phyloP scores from a whole-genome alignment of 805 yeast genomes.

The Kodamaea hsintzibuensis region DNA sequence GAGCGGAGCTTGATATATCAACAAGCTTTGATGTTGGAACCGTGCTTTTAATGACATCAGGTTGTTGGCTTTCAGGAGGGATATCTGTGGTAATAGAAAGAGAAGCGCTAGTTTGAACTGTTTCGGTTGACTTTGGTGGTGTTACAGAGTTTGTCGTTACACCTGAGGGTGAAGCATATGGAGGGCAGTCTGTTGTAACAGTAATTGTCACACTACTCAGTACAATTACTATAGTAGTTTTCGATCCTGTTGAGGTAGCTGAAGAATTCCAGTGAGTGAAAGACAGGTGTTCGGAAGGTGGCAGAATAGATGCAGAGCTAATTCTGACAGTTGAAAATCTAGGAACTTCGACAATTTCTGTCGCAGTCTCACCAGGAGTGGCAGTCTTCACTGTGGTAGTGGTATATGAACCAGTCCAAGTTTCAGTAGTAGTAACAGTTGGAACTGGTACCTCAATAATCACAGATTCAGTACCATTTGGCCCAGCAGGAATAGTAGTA shows the following conservation, averaged over 20 bases:
- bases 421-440: conserved; percentile 15
- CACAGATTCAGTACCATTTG: conserved; percentile 10
- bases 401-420: conserved; percentile 15
- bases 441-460: conserved; percentile 14
- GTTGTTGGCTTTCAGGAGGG: background rate
- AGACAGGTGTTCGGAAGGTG: background rate
- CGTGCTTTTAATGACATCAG: background rate
- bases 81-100: background rate
- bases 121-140: too few species aligned
- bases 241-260: background rate
- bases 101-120: background rate
- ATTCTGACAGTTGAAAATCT: background rate
- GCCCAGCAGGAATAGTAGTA: background rate
- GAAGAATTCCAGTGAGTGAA: background rate
- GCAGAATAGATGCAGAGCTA: background rate
- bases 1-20: background rate
- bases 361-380: conserved; percentile 11
- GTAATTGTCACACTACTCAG: background rate
- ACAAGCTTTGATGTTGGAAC: too few species aligned
- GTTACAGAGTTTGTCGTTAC: background rate
- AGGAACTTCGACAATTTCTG: background rate
- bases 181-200: background rate
- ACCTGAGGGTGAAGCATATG: background rate
- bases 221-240: background rate
- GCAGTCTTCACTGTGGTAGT: conserved; percentile 8